A percentile compares a stretch with the other conserved stretches of the same genome.
These are phyloP conservation scores for Rhizophagus clarus DNA, from an alignment of 192 early-diverging fungal species.

Conservation along the genomic window DNA sequence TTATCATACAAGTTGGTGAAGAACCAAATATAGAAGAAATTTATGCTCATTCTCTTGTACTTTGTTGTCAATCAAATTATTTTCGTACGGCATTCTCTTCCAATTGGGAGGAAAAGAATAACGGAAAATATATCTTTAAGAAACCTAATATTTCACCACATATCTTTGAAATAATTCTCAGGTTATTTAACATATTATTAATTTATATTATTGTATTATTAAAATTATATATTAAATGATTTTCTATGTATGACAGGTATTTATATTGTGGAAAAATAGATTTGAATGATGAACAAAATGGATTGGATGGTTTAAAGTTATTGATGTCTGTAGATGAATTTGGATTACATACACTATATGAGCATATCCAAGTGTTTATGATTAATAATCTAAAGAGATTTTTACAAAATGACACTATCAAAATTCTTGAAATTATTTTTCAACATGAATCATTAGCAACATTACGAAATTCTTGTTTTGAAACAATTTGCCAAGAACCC, in stretches of 20 bases:
- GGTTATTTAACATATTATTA: background rate
- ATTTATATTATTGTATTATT: too few species aligned
- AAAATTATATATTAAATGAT: background rate
- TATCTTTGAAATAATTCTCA: background rate
- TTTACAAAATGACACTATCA: background rate
- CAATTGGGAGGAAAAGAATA: background rate
- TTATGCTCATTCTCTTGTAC: background rate
- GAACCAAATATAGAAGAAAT: background rate
- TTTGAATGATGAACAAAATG: background rate
- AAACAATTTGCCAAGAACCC: background rate
- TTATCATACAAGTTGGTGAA: background rate
- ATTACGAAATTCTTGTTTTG: background rate
- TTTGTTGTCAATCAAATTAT: background rate
- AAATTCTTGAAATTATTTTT: background rate
- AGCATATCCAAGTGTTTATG: background rate
- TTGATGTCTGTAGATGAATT: background rate
- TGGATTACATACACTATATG: background rate
- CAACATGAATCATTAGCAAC: background rate
- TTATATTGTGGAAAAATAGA: background rate
- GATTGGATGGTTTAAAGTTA: background rate
- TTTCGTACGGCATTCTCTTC: background rate
- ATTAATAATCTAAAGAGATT: background rate
- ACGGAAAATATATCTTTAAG: constrained; percentile 2
- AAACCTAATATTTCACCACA: background rate
- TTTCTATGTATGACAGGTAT: background rate